Evolutionary conservation across 768 basidiomycete species (phyloP), one percentile per base, ranked within the genome.

Genomic region (Leccinum subgranulosum): DNA sequence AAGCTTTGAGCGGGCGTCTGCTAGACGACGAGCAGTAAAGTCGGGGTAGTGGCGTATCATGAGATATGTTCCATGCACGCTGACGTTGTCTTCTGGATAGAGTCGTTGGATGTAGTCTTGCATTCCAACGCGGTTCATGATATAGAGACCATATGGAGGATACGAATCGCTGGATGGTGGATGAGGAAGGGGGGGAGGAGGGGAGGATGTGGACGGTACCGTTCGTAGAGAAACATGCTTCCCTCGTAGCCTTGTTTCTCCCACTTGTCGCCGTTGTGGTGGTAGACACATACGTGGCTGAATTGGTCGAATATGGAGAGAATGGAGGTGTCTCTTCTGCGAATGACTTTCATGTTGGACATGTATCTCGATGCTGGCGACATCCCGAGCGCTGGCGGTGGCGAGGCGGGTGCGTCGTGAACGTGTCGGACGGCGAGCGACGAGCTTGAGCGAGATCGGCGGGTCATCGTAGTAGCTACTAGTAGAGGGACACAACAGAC

Each of bases 191-290:
- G 59, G 63, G 33, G 23, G 51, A 9, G n/a, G 41, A 6, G 7
- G 19, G 28, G 27, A 10, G 1, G 21, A 29, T 0, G 43, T 4
- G 4, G 6, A 21, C 0, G 33, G 19, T 63, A 91, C 90, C 90
- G 79, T 75, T 93, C 90, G 65, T 88, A 91, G 63, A 94, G 76
- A 74, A 94, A 93, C 85, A 93, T 90, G 74, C 83, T 87, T n/a
- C 91, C 92, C 70, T 94, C 91, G 68, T 74, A 88, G 45, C 90
- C 90, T 59, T 87, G 83, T 72, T 91, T 92, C 72, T 85, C 84
- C 91, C 91, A 94, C 67, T 84, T 86, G 64, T 80, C 74, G 7
- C 79, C 87, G 62, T 89, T 85, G 67, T 85, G 81, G 67, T 88
- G 85, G 64, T 92, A 91, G 54, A 91, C 77, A 74, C 90, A 90